Conservation (phyloP, 768 basidiomycete species). For the Phaeolepiota aurea region DNA sequence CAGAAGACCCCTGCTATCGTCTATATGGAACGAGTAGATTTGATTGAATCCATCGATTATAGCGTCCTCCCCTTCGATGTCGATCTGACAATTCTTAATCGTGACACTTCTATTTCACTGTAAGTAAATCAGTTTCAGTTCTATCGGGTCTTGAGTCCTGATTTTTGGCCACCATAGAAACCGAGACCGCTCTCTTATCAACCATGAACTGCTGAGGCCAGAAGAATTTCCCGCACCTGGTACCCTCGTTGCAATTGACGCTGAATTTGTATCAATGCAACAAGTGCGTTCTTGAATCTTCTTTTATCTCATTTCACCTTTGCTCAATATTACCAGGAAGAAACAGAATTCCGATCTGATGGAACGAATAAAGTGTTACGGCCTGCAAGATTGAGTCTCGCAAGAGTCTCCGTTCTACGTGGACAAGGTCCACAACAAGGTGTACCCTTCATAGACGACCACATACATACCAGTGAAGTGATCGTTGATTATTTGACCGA, state of each 20-base stretch:
- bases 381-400: slow-evolving; percentile 86
- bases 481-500: slow-evolving; percentile 97
- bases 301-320: no score
- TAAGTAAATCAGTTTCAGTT: slow-evolving; percentile 23
- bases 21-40: slow-evolving; percentile 77
- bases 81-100: slow-evolving; percentile 69
- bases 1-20: slow-evolving; percentile 76
- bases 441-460: slow-evolving; percentile 93
- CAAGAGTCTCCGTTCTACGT: slow-evolving; percentile 89
- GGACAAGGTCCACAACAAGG: slow-evolving; percentile 77
- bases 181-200: slow-evolving; percentile 63
- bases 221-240: slow-evolving; percentile 82
- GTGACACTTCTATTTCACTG: slow-evolving; percentile 86
- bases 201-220: slow-evolving; percentile 63
- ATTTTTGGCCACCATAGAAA: slow-evolving; percentile 37
- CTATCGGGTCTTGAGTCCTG: background rate
- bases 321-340: slow-evolving; percentile 82
- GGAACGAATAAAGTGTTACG: slow-evolving; percentile 89
- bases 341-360: slow-evolving; percentile 91
- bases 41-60: slow-evolving; percentile 50
- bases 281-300: slow-evolving; percentile 48
- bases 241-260: slow-evolving; percentile 90
- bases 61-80: slow-evolving; percentile 52
- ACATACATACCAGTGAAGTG: slow-evolving; percentile 92
- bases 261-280: slow-evolving; percentile 96